Conservation (phyloP, 306 rosid genomes). For the Quercus engelmannii region DNA sequence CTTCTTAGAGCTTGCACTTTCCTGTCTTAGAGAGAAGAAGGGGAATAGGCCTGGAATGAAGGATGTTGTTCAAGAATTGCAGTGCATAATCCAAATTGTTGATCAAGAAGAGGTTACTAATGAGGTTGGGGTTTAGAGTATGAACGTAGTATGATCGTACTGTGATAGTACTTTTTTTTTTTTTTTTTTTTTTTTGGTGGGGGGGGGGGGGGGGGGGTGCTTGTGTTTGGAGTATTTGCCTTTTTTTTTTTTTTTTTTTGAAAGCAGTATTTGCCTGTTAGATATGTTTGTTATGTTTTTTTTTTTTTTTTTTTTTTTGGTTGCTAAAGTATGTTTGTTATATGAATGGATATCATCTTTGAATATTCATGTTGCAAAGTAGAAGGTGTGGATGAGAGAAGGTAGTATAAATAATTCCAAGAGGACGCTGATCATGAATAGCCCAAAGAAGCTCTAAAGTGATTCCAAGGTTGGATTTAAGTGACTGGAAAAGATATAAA, state of each 20-base stretch:
- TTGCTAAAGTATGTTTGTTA: not conserved
- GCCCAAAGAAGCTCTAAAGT: constrained; percentile 34
- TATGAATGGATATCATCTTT: not conserved
- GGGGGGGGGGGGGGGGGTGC: too few relatives aligned
- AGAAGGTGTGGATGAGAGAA: not conserved
- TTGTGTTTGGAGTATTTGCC: not conserved
- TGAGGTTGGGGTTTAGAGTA: constrained; percentile 12
- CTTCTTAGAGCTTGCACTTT: constrained; percentile 70
- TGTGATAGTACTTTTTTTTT: not conserved
- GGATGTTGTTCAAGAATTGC: constrained; percentile 63
- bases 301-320: too few relatives aligned
- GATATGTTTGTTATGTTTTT: not conserved
- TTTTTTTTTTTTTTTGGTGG: not conserved
- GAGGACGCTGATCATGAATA: constrained; percentile 16
- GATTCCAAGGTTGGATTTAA: constrained; percentile 34
- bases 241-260: too few relatives aligned
- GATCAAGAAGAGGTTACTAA: constrained; percentile 34
- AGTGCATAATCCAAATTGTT: constrained; percentile 43
- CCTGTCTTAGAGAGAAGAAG: constrained; percentile 78
- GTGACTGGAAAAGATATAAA: constrained; percentile 12
- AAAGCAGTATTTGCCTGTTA: constrained; percentile 8
- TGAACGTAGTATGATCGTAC: not conserved
- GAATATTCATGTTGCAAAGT: constrained; percentile 37
- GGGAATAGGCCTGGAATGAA: constrained; percentile 85
- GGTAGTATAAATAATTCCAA: constrained; percentile 22